These are phyloP conservation scores for Penicillium psychrosexuale DNA, from an alignment of 2,329 filamentous ascomycete species.

Conservation along the genomic window DNA sequence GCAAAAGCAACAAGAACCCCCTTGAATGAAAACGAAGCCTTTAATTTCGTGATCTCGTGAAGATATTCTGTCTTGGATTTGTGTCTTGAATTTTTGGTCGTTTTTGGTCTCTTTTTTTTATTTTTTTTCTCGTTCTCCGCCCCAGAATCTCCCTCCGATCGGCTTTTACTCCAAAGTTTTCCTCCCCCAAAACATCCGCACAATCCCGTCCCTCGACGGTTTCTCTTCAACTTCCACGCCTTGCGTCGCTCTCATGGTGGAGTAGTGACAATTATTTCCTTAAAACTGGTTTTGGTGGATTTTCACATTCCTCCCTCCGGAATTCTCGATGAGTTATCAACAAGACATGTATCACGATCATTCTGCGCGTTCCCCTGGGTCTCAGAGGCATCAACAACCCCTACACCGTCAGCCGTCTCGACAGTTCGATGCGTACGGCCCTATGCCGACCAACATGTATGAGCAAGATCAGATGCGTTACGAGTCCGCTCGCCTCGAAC, in stretches of 20 bases:
- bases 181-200: constrained; percentile 6
- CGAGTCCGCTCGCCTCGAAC: constrained; percentile 56
- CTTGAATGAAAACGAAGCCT: constrained; percentile 15
- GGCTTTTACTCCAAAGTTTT: constrained; percentile 15
- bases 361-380: constrained; percentile 69
- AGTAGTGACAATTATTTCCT: constrained; percentile 21
- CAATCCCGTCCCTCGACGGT: constrained; percentile 14
- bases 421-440: constrained; percentile 71
- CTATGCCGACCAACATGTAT: constrained; percentile 67
- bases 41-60: constrained; percentile 7
- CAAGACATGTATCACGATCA: constrained; percentile 61
- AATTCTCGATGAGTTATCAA: constrained; percentile 39
- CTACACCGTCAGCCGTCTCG: constrained; percentile 71
- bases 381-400: constrained; percentile 64
- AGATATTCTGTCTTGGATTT: constrained; percentile 16
- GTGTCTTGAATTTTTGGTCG: constrained; percentile 11
- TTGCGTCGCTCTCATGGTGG: constrained; percentile 32
- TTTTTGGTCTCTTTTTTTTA: neutral
- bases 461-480: constrained; percentile 61
- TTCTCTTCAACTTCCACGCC: neutral
- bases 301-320: constrained; percentile 31
- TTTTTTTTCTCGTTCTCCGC: constrained; percentile 13
- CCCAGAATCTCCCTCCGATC: constrained; percentile 12
- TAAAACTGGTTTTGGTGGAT: constrained; percentile 26
- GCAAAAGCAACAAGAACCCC: constrained; percentile 2